A percentile compares a stretch with the other conserved stretches of the same genome.
phyloP scores from a whole-genome alignment of 2,329 filamentous ascomycete species.

The Cytospora leucostoma region DNA sequence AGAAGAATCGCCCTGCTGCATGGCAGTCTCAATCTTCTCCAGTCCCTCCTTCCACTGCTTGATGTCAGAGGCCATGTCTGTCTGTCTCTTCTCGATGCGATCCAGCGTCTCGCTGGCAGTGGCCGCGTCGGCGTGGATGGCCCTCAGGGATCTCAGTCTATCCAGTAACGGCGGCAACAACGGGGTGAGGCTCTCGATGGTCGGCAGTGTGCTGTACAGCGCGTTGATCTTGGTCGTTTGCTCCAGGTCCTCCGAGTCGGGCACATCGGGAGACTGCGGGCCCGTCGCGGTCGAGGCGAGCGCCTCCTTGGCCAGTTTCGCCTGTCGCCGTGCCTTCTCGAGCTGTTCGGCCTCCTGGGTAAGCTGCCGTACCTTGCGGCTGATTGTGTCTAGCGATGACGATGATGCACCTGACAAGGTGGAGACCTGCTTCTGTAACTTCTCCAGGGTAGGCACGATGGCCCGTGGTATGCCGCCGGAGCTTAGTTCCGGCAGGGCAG shows the following conservation, averaged over 20 bases:
- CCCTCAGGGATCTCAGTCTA: slow-evolving; percentile 77
- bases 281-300: slow-evolving; percentile 47
- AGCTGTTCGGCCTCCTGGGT: slow-evolving; percentile 72
- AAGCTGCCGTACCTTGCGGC: slow-evolving; percentile 68
- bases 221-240: slow-evolving; percentile 87
- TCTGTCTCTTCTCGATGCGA: slow-evolving; percentile 75
- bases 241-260: slow-evolving; percentile 58
- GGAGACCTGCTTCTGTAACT: slow-evolving; percentile 77
- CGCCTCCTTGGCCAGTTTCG: slow-evolving; percentile 62
- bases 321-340: slow-evolving; percentile 64
- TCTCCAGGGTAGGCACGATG: slow-evolving; percentile 79
- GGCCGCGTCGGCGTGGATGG: slow-evolving; percentile 85
- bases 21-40: slow-evolving; percentile 47
- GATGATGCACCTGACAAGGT: slow-evolving; percentile 73
- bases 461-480: slow-evolving; percentile 61
- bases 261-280: slow-evolving; percentile 35
- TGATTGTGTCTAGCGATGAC: slow-evolving; percentile 71
- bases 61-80: slow-evolving; percentile 80
- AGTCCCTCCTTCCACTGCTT: slow-evolving; percentile 30
- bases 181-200: slow-evolving; percentile 83
- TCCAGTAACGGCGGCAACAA: slow-evolving; percentile 84
- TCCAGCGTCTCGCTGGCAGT: slow-evolving; percentile 76
- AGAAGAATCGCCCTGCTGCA: slow-evolving; percentile 67
- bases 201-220: slow-evolving; percentile 83
- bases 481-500: slow-evolving; percentile 63